Percentiles rank a stretch among this genome's conserved stretches.
These are phyloP conservation scores for Hemileccinum impolitum DNA, from an alignment of 768 basidiomycete genomes.

Conservation along the genomic window DNA sequence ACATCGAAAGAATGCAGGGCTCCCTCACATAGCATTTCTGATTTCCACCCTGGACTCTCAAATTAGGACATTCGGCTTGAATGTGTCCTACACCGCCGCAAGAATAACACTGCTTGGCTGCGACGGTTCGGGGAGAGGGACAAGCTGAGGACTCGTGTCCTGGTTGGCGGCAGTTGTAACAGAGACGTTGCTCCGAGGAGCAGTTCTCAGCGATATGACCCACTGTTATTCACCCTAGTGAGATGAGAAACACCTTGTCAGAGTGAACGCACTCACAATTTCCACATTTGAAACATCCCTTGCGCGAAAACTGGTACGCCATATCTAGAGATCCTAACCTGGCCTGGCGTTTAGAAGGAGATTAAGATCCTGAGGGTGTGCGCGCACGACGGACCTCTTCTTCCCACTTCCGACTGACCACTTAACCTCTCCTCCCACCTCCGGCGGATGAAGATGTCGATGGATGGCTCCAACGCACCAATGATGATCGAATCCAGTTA, in stretches of 20 bases:
- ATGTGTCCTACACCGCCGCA: conserved; percentile 92
- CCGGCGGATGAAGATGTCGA: conserved; percentile 53
- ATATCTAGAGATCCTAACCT: conserved; percentile 48
- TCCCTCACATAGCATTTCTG: conserved; percentile 82
- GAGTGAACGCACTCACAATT: conserved; percentile 58
- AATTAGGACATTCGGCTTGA: conserved; percentile 80
- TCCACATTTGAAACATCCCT: conserved; percentile 93
- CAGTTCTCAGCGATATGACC: conserved; percentile 94
- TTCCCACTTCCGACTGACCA: conserved; percentile 72
- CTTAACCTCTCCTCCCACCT: conserved; percentile 64
- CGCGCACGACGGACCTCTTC: conserved; percentile 49
- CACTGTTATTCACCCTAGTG: conserved; percentile 45
- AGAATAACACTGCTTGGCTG: conserved; percentile 89
- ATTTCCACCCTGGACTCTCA: conserved; percentile 63
- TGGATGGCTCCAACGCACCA: conserved; percentile 20
- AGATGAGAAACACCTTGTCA: conserved; percentile 10
- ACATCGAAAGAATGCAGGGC: background rate
- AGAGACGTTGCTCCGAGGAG: conserved; percentile 82
- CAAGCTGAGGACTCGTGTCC: conserved; percentile 91
- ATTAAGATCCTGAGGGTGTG: conserved; percentile 14
- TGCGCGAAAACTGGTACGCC: conserved; percentile 82
- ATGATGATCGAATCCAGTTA: conserved; percentile 13
- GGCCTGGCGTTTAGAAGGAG: conserved; percentile 37
- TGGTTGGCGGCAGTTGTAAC: conserved; percentile 94
- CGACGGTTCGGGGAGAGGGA: conserved; percentile 75